These are phyloP conservation scores for Cyberlindnera nakhonratchasimensis DNA, from an alignment of 805 yeast species.

Conservation along the genomic window DNA sequence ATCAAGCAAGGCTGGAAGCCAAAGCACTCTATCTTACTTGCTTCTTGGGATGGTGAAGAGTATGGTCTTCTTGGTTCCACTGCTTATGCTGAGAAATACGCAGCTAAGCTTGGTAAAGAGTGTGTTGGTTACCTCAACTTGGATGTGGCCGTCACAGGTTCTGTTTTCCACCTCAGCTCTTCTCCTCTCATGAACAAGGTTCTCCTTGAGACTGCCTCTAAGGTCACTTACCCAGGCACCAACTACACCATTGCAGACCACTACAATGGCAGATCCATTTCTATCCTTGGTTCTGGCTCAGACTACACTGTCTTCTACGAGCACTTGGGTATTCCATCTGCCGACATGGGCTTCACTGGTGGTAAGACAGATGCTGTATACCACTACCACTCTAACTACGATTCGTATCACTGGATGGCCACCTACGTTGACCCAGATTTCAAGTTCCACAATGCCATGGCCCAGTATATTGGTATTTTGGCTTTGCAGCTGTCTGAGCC, in stretches of 20 bases:
- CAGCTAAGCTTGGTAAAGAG: slow-evolving; percentile 42
- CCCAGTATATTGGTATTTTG: slow-evolving; percentile 50
- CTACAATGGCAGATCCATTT: slow-evolving; percentile 33
- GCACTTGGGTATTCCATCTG: slow-evolving; percentile 56
- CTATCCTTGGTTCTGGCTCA: slow-evolving; percentile 63
- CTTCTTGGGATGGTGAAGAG: slow-evolving; percentile 86
- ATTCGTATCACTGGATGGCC: slow-evolving; percentile 69
- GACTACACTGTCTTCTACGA: slow-evolving; percentile 63
- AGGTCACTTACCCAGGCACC: slow-evolving; percentile 43
- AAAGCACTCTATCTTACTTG: slow-evolving; percentile 57
- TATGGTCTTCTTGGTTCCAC: slow-evolving; percentile 73
- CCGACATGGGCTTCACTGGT: slow-evolving; percentile 54
- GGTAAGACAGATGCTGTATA: slow-evolving; percentile 53
- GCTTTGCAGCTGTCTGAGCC: slow-evolving; percentile 47
- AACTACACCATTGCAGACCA: slow-evolving; percentile 28
- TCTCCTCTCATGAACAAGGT: slow-evolving; percentile 57
- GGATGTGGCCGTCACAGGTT: slow-evolving; percentile 63
- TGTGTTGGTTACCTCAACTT: slow-evolving; percentile 67
- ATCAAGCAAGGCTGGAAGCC: slow-evolving; percentile 62
- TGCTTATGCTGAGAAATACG: slow-evolving; percentile 67
- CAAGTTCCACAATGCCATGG: slow-evolving; percentile 51
- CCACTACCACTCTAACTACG: slow-evolving; percentile 75
- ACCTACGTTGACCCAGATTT: slow-evolving; percentile 60
- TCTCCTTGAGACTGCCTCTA: slow-evolving; percentile 41
- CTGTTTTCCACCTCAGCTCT: slow-evolving; percentile 43